A percentile compares a stretch with the other conserved stretches of the same genome.
phyloP scores from a whole-genome alignment of 1,284 basidiomycete species.

The Trichosporon inkin region DNA sequence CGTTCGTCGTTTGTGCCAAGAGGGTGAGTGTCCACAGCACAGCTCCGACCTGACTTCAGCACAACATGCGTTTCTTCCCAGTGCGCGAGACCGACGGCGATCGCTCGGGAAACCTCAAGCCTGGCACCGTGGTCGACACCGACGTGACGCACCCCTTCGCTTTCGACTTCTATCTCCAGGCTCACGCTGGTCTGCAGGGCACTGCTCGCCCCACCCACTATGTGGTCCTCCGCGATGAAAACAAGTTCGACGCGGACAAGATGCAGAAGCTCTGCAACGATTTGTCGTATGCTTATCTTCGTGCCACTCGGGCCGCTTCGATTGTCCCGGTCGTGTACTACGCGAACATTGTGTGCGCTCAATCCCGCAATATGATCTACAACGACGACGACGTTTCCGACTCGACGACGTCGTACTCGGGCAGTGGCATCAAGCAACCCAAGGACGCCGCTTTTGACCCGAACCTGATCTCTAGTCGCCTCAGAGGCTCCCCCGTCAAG shows the following conservation, averaged over 20 bases:
- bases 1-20: conserved; percentile 50
- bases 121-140: conserved; percentile 48
- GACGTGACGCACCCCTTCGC: conserved; percentile 51
- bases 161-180: conserved; percentile 47
- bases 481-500: not conserved
- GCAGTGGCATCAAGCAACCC: not conserved
- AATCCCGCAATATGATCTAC: conserved; percentile 48
- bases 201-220: conserved; percentile 53
- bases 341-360: conserved; percentile 45
- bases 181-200: conserved; percentile 47
- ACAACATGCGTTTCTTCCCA: conserved; percentile 52
- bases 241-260: conserved; percentile 41
- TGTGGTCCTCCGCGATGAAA: conserved; percentile 39
- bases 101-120: conserved; percentile 50
- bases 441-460: conserved; percentile 10
- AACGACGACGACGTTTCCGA: conserved; percentile 30
- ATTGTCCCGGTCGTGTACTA: conserved; percentile 46
- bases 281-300: conserved; percentile 49
- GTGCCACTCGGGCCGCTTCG: conserved; percentile 50
- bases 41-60: conserved; percentile 23
- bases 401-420: conserved; percentile 9
- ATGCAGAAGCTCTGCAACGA: conserved; percentile 45
- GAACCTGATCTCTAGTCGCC: conserved; percentile 8
- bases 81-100: conserved; percentile 38
- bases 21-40: conserved; percentile 22